Base-by-base conservation (phyloP, 2,329 filamentous ascomycete species). In the Fusarium euwallaceae region DNA sequence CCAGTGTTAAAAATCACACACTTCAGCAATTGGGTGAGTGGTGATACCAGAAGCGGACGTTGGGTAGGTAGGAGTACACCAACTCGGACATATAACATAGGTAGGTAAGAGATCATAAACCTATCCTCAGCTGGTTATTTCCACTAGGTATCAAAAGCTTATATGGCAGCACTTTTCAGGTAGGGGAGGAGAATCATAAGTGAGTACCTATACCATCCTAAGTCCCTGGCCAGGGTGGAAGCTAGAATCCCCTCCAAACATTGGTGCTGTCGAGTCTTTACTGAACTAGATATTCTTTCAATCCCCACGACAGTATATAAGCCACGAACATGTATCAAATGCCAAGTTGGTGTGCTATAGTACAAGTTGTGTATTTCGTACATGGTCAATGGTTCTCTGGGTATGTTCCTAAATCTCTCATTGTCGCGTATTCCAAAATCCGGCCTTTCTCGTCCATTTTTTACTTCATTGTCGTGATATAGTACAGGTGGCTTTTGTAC, bases 401-500 rank as follows among this genome's bases (percentile, higher is more conserved):
- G 53, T 66, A 64, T 62, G 36, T 68, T 36, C 8, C 43, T 43
- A 27, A 11, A 39, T 55, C n/a, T 60, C 55, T 65, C 66, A 41
- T 75, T 20, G 27, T 39, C 61, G 27, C 29, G 37, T 22, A n/a
- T 48, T 63, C 29, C 48, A 70, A 55, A 32, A 41, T 39, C 22
- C 51, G 53, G 37, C 29, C 55, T 17, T 27, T 11, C 12, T 27
- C 14, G 27, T n/a, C 34, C 43, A 59, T 64, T 32, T 32, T 53
- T 43, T 36, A 51, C 43, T 66, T 61, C 53, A n/a, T 66, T 55
- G 56, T 56, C 43, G 29, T 56, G 37, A 61, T 76, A 68, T 68
- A 70, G 51, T 75, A 75, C 72, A 75, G 61, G 59, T 64, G 7
- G 60, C 8, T 73, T 37, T 76, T 61, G 27, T 69, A 71, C 73